phyloP scores from a whole-genome alignment of 345 rosid species.

The rapeseed (Brassica napus) region Da-Ae NC_063437.1:11173501-11174000 shows the following conservation, averaged over 20 bases:
- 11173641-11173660: not conserved
- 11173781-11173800: not conserved
- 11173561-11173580: not conserved
- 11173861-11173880: too few species aligned
- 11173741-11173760: not conserved
- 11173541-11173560: slow-evolving; percentile 49
- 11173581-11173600: not conserved
- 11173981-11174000: not conserved
- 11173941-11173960: not conserved
- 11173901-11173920: too few species aligned
- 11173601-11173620: not conserved
- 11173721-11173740: not conserved
- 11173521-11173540: slow-evolving; percentile 58
- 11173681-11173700: not conserved
- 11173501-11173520: slow-evolving; percentile 52
- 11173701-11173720: not conserved
- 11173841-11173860: not conserved
- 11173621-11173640: not conserved
- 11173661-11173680: not conserved
- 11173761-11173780: not conserved
- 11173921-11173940: not conserved
- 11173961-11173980: not conserved
- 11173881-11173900: not conserved
- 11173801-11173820: not conserved
- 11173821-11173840: not conserved